A percentile compares a stretch with the other conserved stretches of the same genome.
phyloP scores from a whole-genome alignment of 2,329 filamentous ascomycete species.

The Trichophaea hybrida region DNA sequence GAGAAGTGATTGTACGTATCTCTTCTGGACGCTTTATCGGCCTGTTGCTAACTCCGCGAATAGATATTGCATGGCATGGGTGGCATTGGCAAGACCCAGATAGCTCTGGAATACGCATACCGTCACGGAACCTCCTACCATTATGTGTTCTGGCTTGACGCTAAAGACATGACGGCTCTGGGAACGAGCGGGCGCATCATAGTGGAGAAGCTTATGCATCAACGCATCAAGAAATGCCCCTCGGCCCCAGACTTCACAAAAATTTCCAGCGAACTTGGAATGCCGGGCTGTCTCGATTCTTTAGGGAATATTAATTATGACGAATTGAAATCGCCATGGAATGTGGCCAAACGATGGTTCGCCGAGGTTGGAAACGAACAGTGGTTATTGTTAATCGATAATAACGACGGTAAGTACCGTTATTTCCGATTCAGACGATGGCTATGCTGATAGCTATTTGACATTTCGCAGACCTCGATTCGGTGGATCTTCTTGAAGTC shows the following conservation, averaged over 20 bases:
- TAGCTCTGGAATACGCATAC: conserved; percentile 5
- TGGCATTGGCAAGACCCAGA: conserved; percentile 4
- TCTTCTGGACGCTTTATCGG: background rate
- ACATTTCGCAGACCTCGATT: background rate
- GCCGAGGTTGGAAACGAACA: background rate
- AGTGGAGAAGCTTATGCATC: background rate
- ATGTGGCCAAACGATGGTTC: background rate
- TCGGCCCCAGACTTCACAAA: background rate
- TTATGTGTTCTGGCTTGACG: conserved; percentile 25
- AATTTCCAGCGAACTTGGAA: background rate
- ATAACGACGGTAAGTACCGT: background rate
- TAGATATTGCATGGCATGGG: conserved; percentile 1
- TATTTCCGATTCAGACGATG: too few relatives aligned
- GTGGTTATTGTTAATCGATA: background rate
- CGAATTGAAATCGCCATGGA: background rate
- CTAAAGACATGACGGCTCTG: background rate
- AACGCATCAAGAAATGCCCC: background rate
- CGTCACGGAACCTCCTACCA: conserved; percentile 15
- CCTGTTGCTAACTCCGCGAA: background rate
- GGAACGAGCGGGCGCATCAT: conserved; percentile 1
- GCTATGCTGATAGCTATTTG: too few relatives aligned
- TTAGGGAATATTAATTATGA: background rate
- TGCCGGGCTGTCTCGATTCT: background rate
- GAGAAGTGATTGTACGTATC: background rate
- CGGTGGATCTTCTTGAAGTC: background rate